Evolutionary conservation across 192 early-diverging fungal genomes (phyloP).

Genomic region (Dimargaris xerosporica): DNA sequence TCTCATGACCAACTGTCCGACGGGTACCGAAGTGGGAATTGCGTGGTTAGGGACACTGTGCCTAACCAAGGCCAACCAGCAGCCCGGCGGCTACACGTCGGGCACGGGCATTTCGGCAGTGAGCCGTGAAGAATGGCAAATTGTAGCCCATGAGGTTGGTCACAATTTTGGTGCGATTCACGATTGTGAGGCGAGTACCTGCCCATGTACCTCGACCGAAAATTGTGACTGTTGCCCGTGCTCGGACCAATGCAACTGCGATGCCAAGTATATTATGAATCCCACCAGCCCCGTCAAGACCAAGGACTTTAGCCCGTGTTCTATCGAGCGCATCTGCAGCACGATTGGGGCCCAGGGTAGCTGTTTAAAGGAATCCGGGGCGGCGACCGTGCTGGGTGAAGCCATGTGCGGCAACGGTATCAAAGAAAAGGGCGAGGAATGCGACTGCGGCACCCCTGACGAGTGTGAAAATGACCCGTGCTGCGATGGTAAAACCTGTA

Average conservation of each 20-base stretch:
- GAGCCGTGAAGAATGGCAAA: constrained; percentile 81
- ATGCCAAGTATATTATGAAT: constrained; percentile 55
- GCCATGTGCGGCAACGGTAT: constrained; percentile 93
- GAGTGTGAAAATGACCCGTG: constrained; percentile 65
- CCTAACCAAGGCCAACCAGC: constrained; percentile 32
- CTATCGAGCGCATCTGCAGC: constrained; percentile 37
- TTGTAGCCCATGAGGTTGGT: constrained; percentile 89
- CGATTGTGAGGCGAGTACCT: constrained; percentile 62
- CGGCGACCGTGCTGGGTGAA: constrained; percentile 21
- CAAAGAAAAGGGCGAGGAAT: constrained; percentile 75
- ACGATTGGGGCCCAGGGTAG: constrained; percentile 15
- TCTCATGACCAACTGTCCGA: constrained; percentile 68
- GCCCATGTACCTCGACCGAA: constrained; percentile 30
- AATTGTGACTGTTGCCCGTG: constrained; percentile 59
- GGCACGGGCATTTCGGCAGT: constrained; percentile 75
- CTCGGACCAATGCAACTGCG: constrained; percentile 44
- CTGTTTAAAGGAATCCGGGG: constrained; percentile 30
- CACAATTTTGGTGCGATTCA: constrained; percentile 81
- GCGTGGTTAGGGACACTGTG: constrained; percentile 76
- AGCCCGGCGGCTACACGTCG: constrained; percentile 41
- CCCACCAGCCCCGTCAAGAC: constrained; percentile 46
- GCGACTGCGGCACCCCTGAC: constrained; percentile 65
- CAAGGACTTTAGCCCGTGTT: constrained; percentile 52
- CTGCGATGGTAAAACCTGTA: constrained; percentile 70
- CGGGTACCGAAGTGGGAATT: constrained; percentile 71